A percentile compares a stretch with the other conserved stretches of the same genome.
Evolutionary conservation across 2,329 filamentous ascomycete genomes (phyloP).

Genomic region (Atkinsonella texensis): DNA sequence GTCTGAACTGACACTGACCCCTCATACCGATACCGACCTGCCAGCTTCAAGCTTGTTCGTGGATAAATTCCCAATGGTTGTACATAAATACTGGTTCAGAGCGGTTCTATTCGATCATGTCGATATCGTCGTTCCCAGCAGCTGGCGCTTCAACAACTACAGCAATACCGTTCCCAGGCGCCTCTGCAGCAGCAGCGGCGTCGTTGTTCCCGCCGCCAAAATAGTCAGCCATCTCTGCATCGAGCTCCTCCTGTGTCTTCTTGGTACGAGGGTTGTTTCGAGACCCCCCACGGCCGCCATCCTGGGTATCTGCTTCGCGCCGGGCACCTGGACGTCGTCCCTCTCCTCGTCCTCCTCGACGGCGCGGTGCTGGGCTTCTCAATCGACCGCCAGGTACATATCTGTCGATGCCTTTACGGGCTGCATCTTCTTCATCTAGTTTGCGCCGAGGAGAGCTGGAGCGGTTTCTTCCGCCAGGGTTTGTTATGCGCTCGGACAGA

Average conservation of each 20-base stretch:
- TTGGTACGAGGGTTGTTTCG: conserved; percentile 46
- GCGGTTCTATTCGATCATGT: conserved; percentile 52
- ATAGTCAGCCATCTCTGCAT: conserved; percentile 96
- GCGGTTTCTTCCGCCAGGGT: conserved; percentile 45
- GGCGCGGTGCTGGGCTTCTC: conserved; percentile 46
- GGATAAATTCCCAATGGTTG: not conserved
- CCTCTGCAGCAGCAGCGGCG: conserved; percentile 19
- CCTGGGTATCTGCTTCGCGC: conserved; percentile 26
- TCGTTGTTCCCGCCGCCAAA: conserved; percentile 43
- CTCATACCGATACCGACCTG: not conserved
- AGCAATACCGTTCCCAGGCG: conserved; percentile 16
- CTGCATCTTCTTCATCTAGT: conserved; percentile 42
- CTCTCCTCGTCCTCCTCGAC: conserved; percentile 37
- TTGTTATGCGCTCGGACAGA: conserved; percentile 49
- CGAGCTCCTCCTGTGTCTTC: conserved; percentile 85
- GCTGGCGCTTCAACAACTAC: conserved; percentile 17
- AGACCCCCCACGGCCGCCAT: conserved; percentile 24
- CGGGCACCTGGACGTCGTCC: conserved; percentile 40
- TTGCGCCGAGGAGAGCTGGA: conserved; percentile 42
- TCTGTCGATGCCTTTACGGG: conserved; percentile 60
- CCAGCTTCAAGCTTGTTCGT: not conserved
- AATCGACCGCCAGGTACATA: conserved; percentile 57
- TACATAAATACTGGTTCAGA: not conserved
- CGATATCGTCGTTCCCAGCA: conserved; percentile 42
- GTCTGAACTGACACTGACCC: no score